A percentile compares a stretch with the other conserved stretches of the same genome.
Evolutionary conservation across 345 rosid genomes (phyloP).

Genomic region (Erysimum cheiranthoides): DNA sequence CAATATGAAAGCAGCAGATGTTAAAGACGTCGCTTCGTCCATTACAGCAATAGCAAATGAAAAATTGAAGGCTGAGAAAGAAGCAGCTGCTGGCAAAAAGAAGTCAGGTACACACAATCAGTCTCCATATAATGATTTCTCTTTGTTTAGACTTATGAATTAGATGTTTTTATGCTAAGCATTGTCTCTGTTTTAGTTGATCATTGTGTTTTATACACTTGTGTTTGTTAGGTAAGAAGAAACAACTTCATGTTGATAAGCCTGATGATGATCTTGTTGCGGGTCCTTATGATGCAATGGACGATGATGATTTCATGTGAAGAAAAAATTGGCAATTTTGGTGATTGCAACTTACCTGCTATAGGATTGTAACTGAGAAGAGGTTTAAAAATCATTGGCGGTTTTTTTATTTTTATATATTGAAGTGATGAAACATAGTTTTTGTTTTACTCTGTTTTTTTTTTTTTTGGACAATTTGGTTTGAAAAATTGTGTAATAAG

Average conservation of each 20-base stretch:
- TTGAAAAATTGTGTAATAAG: neutral
- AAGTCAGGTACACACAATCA: constrained; percentile 61
- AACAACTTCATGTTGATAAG: constrained; percentile 73
- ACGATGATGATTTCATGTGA: constrained; percentile 83
- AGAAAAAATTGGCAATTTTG: constrained; percentile 8
- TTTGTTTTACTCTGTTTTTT: neutral
- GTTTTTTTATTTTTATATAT: neutral
- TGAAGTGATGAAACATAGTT: neutral
- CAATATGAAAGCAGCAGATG: constrained; percentile 81
- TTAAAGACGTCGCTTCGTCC: constrained; percentile 85
- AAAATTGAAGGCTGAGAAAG: constrained; percentile 88
- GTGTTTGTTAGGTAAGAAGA: constrained; percentile 68
- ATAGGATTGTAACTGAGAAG: constrained; percentile 26
- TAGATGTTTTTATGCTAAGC: neutral
- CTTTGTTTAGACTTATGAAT: neutral
- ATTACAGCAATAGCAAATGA: constrained; percentile 88
- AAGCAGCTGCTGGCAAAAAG: constrained; percentile 85
- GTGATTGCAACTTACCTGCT: neutral
- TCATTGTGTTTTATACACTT: neutral
- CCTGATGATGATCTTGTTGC: constrained; percentile 68
- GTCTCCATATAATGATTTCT: neutral
- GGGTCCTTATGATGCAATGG: constrained; percentile 52
- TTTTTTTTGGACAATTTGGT: neutral
- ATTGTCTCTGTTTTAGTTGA: neutral
- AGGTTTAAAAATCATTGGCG: constrained; percentile 13